phyloP scores from a whole-genome alignment of 2,329 filamentous ascomycete species.

The Claviceps lovelessii region DNA sequence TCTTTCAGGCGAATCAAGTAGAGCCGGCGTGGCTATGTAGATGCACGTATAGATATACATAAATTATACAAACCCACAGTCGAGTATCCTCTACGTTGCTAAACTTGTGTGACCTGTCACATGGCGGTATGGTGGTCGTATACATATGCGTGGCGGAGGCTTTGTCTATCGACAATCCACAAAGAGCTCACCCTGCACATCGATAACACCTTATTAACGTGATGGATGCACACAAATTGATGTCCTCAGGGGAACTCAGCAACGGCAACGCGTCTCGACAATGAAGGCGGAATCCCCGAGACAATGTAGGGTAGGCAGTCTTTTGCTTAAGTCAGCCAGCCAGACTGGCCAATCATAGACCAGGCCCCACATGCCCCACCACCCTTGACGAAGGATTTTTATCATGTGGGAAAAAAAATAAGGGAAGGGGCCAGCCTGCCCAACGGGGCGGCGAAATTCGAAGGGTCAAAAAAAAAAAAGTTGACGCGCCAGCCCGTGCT shows the following conservation, averaged over 20 bases:
- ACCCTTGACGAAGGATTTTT: constrained; percentile 4
- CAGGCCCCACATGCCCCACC: neutral
- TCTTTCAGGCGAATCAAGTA: neutral
- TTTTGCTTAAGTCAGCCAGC: neutral
- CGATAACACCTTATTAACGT: no score
- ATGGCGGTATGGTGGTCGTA: no score
- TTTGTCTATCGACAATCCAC: no score
- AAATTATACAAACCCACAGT: neutral
- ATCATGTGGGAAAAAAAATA: constrained; percentile 5
- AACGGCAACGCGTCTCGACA: no score
- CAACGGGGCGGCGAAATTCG: neutral
- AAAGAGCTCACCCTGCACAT: no score
- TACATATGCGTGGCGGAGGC: no score
- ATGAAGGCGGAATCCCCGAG: no score
- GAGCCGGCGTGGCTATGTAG: neutral
- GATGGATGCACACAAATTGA: no score
- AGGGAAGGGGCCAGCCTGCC: constrained; percentile 5
- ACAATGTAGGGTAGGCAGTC: constrained; percentile 2
- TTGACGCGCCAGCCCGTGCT: constrained; percentile 1
- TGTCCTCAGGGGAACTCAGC: no score
- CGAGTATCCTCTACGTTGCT: neutral
- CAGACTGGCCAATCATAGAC: constrained; percentile 3
- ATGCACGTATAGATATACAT: neutral
- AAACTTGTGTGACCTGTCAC: neutral
- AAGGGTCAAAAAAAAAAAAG: constrained; percentile 10